Conservation (phyloP, 495 filamentous ascomycete species). For the Tirmania nivea region DNA sequence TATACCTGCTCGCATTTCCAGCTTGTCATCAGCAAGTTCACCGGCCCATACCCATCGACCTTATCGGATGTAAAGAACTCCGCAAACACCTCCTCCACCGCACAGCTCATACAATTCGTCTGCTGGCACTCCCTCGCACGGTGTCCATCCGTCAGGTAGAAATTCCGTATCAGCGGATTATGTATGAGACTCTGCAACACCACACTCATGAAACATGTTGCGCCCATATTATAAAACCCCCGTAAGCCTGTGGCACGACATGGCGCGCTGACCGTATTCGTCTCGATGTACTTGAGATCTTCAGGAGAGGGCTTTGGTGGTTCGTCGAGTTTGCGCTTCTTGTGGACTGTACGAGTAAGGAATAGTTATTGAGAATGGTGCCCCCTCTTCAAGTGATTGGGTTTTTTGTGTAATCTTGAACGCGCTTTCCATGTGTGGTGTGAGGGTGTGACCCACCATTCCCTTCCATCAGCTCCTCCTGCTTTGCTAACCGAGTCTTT, state of each 20-base stretch:
- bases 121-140: slow-evolving; percentile 41
- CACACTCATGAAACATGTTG: slow-evolving; percentile 85
- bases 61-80: slow-evolving; percentile 69
- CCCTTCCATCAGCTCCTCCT: slow-evolving; percentile 12
- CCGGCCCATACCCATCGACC: slow-evolving; percentile 61
- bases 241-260: slow-evolving; percentile 54
- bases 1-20: slow-evolving; percentile 46
- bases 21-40: slow-evolving; percentile 55
- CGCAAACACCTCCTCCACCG: slow-evolving; percentile 74
- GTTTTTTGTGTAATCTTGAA: neutral
- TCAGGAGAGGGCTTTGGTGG: slow-evolving; percentile 21
- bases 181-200: slow-evolving; percentile 73
- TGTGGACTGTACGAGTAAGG: slow-evolving; percentile 7
- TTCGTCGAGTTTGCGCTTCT: slow-evolving; percentile 20
- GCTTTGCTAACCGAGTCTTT: slow-evolving; percentile 37
- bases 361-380: too few relatives aligned
- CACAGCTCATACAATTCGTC: slow-evolving; percentile 59
- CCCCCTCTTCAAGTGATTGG: neutral
- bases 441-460: slow-evolving; percentile 22
- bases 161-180: slow-evolving; percentile 67
- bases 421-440: neutral
- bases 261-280: slow-evolving; percentile 38
- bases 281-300: slow-evolving; percentile 34
- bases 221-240: slow-evolving; percentile 84
- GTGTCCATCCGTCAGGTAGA: slow-evolving; percentile 71